Base-by-base conservation (phyloP, 2,329 filamentous ascomycete species). In the Aspergillus fructus region DNA sequence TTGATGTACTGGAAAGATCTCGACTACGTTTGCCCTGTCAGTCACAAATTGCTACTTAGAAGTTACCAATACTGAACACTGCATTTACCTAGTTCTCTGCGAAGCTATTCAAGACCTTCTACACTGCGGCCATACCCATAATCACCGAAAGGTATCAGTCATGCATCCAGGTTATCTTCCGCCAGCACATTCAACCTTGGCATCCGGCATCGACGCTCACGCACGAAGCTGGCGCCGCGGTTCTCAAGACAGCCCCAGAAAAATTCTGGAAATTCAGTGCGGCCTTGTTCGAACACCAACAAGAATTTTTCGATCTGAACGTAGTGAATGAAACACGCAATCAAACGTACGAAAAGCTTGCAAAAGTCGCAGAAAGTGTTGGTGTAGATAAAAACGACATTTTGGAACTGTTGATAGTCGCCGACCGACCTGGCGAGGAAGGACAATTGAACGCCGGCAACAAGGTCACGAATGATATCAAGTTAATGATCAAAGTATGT, bases 101-200 rank as follows among this genome's bases (percentile, higher is more conserved):
- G 58, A 89, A 89, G 68, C 77, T 92, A 67, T 97, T 94, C 84
- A 84, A 87, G 62, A 93, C 89, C 2, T 77, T 97, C 66, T 87
- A 88, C 75, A 78, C 75, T 56, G 76, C 80, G 30, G 84, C 96
- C 58, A 79, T 85, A 59, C 88, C 90, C 1, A 73, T 84, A 48
- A 81, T 96, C 65, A 79, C 63, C 30, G 66, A 80, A 49, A 86
- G 86, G 66, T 86, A 89, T 62, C 66, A 77, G 23, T 81, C 79
- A 59, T 82, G 81, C 60, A 78, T 96, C 3, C 83, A 89, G 66
- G 81, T 96, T 65, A 84, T 97, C 68, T 90, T 97, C 81, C 89
- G 93, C 49, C 93, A 93, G 73, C 92, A 96, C 73, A 85, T 97
- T 68, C 92, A 96, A 78, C 91, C 92, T 13, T 96, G 93, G 93